Percentiles rank a stretch among this genome's conserved stretches.
Conservation (phyloP, 139 green algal species). For the Chlamydomonas sphaeroides region DNA sequence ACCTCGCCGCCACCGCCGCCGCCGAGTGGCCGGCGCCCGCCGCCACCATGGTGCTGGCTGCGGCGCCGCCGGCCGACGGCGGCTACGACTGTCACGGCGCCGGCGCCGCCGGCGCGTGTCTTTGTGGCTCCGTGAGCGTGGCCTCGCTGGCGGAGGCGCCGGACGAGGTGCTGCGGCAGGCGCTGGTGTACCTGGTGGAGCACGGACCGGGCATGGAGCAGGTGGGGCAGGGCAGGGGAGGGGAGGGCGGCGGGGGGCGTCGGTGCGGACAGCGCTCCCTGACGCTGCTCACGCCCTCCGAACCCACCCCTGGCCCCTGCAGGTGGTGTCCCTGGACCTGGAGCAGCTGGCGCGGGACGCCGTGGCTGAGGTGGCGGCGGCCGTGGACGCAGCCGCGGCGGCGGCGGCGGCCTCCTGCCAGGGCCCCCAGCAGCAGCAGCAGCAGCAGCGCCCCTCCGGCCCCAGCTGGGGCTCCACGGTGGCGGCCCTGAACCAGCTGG, state of each 20-base stretch:
- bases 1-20: constrained; percentile 8
- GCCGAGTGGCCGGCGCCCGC: not conserved
- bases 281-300: too few species aligned
- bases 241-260: too few species aligned
- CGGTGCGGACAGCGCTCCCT: too few species aligned
- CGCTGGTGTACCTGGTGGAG: constrained; percentile 17
- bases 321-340: constrained; percentile 23
- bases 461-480: not conserved
- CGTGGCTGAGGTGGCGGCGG: constrained; percentile 23
- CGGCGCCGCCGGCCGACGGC: not conserved
- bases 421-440: too few species aligned
- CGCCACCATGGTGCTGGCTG: not conserved
- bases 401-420: too few species aligned
- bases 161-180: not conserved
- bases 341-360: constrained; percentile 1
- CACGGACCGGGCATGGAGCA: constrained; percentile 2
- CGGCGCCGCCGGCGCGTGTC: too few species aligned
- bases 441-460: not conserved
- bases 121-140: not conserved
- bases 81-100: not conserved
- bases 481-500: constrained; percentile 30
- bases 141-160: constrained; percentile 24
- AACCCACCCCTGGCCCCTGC: not conserved
- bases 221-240: too few species aligned
- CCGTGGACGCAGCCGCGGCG: not conserved